Evolutionary conservation across 257 asterid species (phyloP).

Genomic region (Eustoma russellianum): DNA sequence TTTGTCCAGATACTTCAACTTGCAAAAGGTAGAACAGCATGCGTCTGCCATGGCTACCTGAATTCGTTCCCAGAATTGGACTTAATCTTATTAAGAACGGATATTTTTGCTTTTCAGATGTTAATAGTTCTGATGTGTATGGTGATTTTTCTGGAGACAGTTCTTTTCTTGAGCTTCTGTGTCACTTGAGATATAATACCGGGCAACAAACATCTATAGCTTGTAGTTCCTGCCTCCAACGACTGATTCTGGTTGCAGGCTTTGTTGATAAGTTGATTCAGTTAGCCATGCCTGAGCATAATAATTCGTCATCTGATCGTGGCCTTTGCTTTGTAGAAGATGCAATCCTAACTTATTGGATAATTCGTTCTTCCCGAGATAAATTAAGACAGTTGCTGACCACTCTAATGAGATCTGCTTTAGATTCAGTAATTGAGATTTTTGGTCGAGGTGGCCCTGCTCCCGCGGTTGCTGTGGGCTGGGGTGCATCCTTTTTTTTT

Average conservation of each 20-base stretch:
- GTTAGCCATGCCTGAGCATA: constrained; percentile 44
- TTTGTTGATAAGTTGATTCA: constrained; percentile 60
- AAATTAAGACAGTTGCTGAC: constrained; percentile 39
- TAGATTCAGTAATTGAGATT: constrained; percentile 40
- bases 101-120: constrained; percentile 33
- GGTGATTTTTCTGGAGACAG: constrained; percentile 18
- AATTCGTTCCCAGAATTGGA: constrained; percentile 76
- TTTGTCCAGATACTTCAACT: constrained; percentile 25
- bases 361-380: constrained; percentile 35
- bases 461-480: constrained; percentile 96
- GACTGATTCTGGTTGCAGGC: constrained; percentile 46
- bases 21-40: constrained; percentile 26
- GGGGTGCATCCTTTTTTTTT: constrained; percentile 97
- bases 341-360: constrained; percentile 57
- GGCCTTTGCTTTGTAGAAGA: constrained; percentile 36
- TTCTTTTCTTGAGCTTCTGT: constrained; percentile 44
- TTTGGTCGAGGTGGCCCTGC: constrained; percentile 96
- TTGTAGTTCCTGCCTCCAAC: constrained; percentile 77
- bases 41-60: constrained; percentile 75
- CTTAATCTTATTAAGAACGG: constrained; percentile 48
- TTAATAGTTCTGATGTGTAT: constrained; percentile 12
- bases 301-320: constrained; percentile 19
- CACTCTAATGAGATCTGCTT: constrained; percentile 25
- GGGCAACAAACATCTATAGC: constrained; percentile 50
- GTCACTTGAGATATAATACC: constrained; percentile 38